Evolutionary conservation across 805 yeast genomes (phyloP).

Genomic region (Metschnikowia cerradonensis): DNA sequence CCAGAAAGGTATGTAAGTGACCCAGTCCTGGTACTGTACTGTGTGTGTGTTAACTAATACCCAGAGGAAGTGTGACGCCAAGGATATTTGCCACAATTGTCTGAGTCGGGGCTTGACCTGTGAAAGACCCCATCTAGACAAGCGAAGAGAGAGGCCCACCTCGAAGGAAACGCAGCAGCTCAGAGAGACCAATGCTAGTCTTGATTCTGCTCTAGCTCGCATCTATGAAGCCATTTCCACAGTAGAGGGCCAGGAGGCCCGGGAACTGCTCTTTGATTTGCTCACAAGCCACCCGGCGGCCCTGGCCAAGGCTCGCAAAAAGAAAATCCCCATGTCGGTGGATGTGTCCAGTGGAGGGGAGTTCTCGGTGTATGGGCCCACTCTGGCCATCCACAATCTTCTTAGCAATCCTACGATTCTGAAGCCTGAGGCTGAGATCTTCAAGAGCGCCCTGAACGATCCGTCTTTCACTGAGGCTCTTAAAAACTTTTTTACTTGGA

Average conservation of each 20-base stretch:
- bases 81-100: constrained; percentile 13
- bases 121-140: constrained; percentile 10
- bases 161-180: constrained; percentile 9
- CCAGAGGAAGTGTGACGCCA: constrained; percentile 15
- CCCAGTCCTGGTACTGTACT: too few species aligned
- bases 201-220: constrained; percentile 9
- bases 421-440: constrained; percentile 4
- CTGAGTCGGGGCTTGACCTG: constrained; percentile 6
- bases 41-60: constrained; percentile 4
- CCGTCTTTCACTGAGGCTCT: constrained; percentile 11
- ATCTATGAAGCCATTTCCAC: constrained; percentile 4
- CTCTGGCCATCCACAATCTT: constrained; percentile 17
- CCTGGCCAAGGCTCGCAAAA: background rate
- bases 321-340: constrained; percentile 15
- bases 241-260: background rate
- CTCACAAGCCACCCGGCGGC: background rate
- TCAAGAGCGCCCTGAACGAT: constrained; percentile 7
- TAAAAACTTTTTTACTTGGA: constrained; percentile 16
- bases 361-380: constrained; percentile 18
- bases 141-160: constrained; percentile 9
- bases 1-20: constrained; percentile 10
- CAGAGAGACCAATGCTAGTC: constrained; percentile 3
- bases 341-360: constrained; percentile 16
- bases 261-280: constrained; percentile 1
- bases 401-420: constrained; percentile 10